phyloP scores from a whole-genome alignment of 345 rosid genomes.

The Euclidium syriacum region DNA sequence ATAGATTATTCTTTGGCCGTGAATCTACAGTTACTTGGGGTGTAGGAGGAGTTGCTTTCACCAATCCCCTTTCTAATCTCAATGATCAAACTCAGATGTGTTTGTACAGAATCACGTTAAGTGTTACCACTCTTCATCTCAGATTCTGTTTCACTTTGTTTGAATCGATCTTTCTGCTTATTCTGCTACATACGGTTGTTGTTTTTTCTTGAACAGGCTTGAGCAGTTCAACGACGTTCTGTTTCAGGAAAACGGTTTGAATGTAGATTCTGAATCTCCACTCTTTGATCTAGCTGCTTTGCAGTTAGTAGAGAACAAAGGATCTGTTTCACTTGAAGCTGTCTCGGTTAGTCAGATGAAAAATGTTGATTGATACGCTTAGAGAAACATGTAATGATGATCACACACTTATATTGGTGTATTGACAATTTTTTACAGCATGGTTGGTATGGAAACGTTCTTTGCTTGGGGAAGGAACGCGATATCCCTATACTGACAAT shows the following conservation, averaged over 20 bases:
- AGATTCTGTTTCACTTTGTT: background rate
- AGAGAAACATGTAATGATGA: background rate
- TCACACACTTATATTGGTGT: background rate
- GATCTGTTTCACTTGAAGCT: conserved; percentile 45
- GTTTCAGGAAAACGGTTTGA: conserved; percentile 54
- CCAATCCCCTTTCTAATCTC: conserved; percentile 46
- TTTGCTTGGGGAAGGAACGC: conserved; percentile 62
- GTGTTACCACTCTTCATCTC: conserved; percentile 9
- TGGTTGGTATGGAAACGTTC: conserved; percentile 66
- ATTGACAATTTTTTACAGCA: conserved; percentile 40
- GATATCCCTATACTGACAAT: conserved; percentile 68
- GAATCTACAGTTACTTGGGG: conserved; percentile 65
- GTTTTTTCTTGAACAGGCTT: conserved; percentile 43
- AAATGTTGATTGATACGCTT: background rate
- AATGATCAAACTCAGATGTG: conserved; percentile 50
- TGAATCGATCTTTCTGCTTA: background rate
- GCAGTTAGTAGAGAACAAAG: conserved; percentile 32
- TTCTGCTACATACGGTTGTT: background rate
- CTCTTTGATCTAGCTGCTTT: conserved; percentile 50
- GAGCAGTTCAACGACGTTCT: conserved; percentile 95
- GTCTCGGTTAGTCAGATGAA: conserved; percentile 22
- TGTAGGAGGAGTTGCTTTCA: conserved; percentile 84
- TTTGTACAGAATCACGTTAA: conserved; percentile 78
- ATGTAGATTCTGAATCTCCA: conserved; percentile 36
- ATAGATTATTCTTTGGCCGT: conserved; percentile 79